Evolutionary conservation across 495 filamentous ascomycete genomes (phyloP), one percentile per base, ranked within the genome.

Genomic region (Parmelia sp.): DNA sequence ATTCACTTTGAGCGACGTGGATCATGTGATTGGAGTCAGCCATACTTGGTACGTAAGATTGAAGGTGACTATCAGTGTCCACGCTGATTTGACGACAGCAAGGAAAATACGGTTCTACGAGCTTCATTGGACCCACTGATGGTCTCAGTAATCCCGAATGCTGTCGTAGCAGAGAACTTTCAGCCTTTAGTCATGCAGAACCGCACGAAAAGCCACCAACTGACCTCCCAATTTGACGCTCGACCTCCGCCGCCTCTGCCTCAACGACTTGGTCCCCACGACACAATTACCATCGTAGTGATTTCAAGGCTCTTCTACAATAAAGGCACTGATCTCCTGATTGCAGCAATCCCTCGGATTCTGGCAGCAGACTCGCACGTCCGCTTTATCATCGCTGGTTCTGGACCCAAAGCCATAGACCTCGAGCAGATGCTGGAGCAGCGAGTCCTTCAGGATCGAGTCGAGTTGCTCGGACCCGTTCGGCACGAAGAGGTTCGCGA

Each of bases 231-330:
- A 33, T 29, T 55, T 73, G 36, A 74, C 76, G 53, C 57, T 71
- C 61, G 61, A 5, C 47, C 77, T 64, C 65, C 79, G 75, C 69
- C 79, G 64, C 70, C 83, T 65, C 71, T 84, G 51, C 80, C 79
- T 25, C 78, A 74, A 36, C 79, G 74, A 31, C 80, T 96, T 27
- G 89, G 90, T 0, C 91, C 91, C 3, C 79, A 90, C 59, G 91
- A 95, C 67, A 89, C 83, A 19, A 94, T 98, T 67, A 97, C 92
- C 6, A 97, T 97, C 63, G 91, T 97, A 0, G 93, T 97, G 7
- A 92, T 98, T 37, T 97, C 92, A 8, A 90, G 94, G 27, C 88
- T 98, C 17, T 98, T 97, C 74, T 97, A 97, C 78, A 98, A 98
- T 76, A 98, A 98, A 73, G 94, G 94, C 55, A 97, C 91, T 9